phyloP scores from a whole-genome alignment of 768 basidiomycete genomes.

The Calocybe cyanea region DNA sequence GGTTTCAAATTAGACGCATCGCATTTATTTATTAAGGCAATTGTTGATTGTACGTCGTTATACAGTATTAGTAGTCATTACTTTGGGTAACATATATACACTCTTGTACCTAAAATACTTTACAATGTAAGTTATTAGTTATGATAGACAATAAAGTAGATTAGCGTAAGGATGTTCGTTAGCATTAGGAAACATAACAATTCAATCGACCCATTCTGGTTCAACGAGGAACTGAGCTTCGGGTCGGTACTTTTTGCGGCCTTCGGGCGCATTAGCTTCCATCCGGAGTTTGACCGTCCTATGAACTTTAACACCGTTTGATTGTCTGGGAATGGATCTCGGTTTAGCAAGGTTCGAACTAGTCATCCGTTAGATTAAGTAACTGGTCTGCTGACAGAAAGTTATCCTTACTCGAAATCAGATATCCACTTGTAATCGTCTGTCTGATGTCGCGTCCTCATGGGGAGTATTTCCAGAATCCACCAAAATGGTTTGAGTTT shows the following conservation, averaged over 20 bases:
- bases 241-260: conserved; percentile 23
- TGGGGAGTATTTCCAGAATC: conserved; percentile 48
- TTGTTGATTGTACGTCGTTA: too few relatives aligned
- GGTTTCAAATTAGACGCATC: too few relatives aligned
- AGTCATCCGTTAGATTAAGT: not conserved
- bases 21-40: not conserved
- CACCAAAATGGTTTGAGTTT: conserved; percentile 44
- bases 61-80: too few relatives aligned
- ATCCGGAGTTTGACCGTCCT: conserved; percentile 49
- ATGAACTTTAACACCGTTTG: conserved; percentile 40
- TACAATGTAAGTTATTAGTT: too few relatives aligned
- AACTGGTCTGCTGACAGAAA: not conserved
- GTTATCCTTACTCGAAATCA: conserved; percentile 15
- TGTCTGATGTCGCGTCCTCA: conserved; percentile 30
- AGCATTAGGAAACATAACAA: not conserved
- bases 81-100: too few relatives aligned
- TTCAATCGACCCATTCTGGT: conserved; percentile 34
- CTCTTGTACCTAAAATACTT: too few relatives aligned
- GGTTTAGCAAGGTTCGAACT: conserved; percentile 32
- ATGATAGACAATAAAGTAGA: not conserved
- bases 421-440: conserved; percentile 25
- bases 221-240: conserved; percentile 25
- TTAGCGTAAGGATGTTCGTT: not conserved
- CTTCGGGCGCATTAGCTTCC: conserved; percentile 35
- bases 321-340: conserved; percentile 35